A percentile compares a stretch with the other conserved stretches of the same genome.
Conservation (phyloP, 192 early-diverging fungal species). For the Martensiomyces pterosporus region DNA sequence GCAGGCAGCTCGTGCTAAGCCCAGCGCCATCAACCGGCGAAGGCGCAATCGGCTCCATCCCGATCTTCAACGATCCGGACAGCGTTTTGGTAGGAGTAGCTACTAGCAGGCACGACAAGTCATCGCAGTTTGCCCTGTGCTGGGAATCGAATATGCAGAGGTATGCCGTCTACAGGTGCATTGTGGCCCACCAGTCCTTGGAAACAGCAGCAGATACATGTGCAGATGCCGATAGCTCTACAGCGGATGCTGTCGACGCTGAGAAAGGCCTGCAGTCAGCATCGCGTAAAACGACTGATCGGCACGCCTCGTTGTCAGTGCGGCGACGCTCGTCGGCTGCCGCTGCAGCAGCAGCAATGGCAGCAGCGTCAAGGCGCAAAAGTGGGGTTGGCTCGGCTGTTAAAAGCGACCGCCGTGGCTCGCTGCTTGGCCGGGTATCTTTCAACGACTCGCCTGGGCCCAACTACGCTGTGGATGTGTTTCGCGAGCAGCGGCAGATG, state of each 20-base stretch:
- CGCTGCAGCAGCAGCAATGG: slow-evolving; percentile 21
- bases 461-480: slow-evolving; percentile 34
- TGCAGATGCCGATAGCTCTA: slow-evolving; percentile 5
- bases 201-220: slow-evolving; percentile 1
- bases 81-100: slow-evolving; percentile 21
- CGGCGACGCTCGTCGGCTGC: slow-evolving; percentile 41
- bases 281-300: slow-evolving; percentile 21
- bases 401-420: slow-evolving; percentile 37
- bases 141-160: slow-evolving; percentile 31
- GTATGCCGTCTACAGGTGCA: slow-evolving; percentile 27
- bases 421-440: slow-evolving; percentile 39
- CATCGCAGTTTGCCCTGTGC: slow-evolving; percentile 40
- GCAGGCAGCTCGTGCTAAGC: slow-evolving; percentile 19
- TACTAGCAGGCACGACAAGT: slow-evolving; percentile 3
- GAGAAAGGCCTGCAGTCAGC: slow-evolving; percentile 9
- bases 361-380: slow-evolving; percentile 22
- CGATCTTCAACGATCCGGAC: slow-evolving; percentile 33
- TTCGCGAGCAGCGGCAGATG: slow-evolving; percentile 45
- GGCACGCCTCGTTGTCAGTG: slow-evolving; percentile 41
- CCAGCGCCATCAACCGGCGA: slow-evolving; percentile 18
- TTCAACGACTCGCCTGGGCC: slow-evolving; percentile 45
- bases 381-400: slow-evolving; percentile 29
- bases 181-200: slow-evolving; percentile 7
- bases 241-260: background rate
- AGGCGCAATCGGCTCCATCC: slow-evolving; percentile 2